Evolutionary conservation across 257 asterid genomes (phyloP).

Genomic region (Solanum appendiculatum): DNA sequence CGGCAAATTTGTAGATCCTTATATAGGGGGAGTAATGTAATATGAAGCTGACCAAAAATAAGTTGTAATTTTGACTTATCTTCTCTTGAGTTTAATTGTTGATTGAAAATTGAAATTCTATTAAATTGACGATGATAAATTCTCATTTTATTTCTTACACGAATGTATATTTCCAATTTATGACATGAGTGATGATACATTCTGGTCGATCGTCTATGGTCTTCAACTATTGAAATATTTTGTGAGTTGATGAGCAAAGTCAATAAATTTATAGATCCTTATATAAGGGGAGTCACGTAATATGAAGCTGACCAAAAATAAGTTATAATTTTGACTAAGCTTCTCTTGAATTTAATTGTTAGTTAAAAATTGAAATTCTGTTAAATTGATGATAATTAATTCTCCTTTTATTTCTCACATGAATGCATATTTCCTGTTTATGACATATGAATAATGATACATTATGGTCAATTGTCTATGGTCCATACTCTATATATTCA

Average conservation of each 20-base stretch:
- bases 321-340: background rate
- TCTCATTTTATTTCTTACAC: background rate
- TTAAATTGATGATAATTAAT: too few species aligned
- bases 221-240: background rate
- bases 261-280: background rate
- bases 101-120: background rate
- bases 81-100: background rate
- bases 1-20: background rate
- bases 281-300: background rate
- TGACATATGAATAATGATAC: too few species aligned
- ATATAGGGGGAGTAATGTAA: background rate
- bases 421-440: too few species aligned
- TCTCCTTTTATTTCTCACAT: too few species aligned
- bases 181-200: background rate
- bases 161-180: background rate
- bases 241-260: background rate
- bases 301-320: background rate
- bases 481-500: too few species aligned
- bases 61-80: background rate
- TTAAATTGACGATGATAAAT: background rate
- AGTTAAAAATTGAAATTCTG: too few species aligned
- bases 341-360: background rate
- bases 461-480: too few species aligned
- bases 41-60: background rate
- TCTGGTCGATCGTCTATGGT: background rate